These are phyloP conservation scores for Myriosclerotinia curreyana DNA, from an alignment of 2,329 filamentous ascomycete species.

Conservation along the genomic window DNA sequence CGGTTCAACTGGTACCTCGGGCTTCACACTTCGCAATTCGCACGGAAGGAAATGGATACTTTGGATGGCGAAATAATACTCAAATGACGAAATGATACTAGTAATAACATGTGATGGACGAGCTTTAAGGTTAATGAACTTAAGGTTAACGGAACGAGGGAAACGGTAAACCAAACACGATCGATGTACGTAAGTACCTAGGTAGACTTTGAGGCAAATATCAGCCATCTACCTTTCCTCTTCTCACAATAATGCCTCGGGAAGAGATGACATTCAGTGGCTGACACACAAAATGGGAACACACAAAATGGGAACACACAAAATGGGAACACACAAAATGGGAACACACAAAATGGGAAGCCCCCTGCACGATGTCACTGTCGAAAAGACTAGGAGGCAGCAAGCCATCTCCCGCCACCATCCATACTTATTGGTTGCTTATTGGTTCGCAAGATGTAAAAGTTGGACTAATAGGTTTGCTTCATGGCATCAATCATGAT, in stretches of 20 bases:
- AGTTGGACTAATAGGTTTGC: background rate
- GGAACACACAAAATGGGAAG: too few relatives aligned
- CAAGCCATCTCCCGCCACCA: background rate
- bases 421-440: background rate
- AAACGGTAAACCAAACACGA: background rate
- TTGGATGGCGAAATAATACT: background rate
- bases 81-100: background rate
- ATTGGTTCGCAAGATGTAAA: background rate
- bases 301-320: too few relatives aligned
- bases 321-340: too few relatives aligned
- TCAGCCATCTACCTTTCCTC: background rate
- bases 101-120: background rate
- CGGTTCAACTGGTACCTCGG: background rate
- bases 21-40: background rate
- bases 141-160: background rate
- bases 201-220: background rate
- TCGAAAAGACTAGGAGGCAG: background rate
- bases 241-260: background rate
- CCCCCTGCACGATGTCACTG: background rate
- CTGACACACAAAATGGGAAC: slow-evolving; percentile 1
- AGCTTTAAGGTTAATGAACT: background rate
- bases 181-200: background rate
- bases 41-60: slow-evolving; percentile 6
- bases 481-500: background rate
- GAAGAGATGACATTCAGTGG: background rate